Evolutionary conservation across 768 basidiomycete genomes (phyloP).

Genomic region (Xerocomus spinulosus): DNA sequence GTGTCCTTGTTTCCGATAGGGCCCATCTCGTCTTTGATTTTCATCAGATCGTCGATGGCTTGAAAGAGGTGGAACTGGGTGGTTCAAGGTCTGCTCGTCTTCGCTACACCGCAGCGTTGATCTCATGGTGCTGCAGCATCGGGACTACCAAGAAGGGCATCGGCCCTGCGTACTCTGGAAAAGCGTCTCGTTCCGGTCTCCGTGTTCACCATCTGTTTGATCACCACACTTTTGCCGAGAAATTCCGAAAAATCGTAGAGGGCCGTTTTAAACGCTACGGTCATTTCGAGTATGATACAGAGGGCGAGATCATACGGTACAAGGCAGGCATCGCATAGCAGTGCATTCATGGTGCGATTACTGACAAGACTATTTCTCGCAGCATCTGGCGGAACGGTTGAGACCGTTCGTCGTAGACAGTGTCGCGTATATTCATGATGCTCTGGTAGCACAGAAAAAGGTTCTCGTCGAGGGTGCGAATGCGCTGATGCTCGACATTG

Average conservation of each 20-base stretch:
- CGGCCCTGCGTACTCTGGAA: constrained; percentile 96
- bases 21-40: constrained; percentile 98
- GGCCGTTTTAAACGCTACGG: constrained; percentile 98
- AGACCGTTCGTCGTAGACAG: constrained; percentile 89
- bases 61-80: constrained; percentile 97
- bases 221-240: constrained; percentile 73
- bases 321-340: constrained; percentile 52
- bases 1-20: constrained; percentile 91
- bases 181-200: constrained; percentile 93
- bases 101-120: background rate
- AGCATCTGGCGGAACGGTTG: constrained; percentile 82
- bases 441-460: constrained; percentile 68
- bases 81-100: constrained; percentile 57
- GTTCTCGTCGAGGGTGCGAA: constrained; percentile 97
- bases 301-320: constrained; percentile 91
- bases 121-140: constrained; percentile 50
- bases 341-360: background rate
- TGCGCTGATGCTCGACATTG: constrained; percentile 96
- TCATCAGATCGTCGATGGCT: constrained; percentile 98
- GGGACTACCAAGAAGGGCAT: constrained; percentile 98
- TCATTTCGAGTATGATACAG: constrained; percentile 96
- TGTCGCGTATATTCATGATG: constrained; percentile 77
- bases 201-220: constrained; percentile 97
- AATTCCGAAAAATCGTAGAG: constrained; percentile 95
- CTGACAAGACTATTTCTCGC: background rate